Evolutionary conservation across 2,329 filamentous ascomycete genomes (phyloP).

Genomic region (Calonectria pteridis): DNA sequence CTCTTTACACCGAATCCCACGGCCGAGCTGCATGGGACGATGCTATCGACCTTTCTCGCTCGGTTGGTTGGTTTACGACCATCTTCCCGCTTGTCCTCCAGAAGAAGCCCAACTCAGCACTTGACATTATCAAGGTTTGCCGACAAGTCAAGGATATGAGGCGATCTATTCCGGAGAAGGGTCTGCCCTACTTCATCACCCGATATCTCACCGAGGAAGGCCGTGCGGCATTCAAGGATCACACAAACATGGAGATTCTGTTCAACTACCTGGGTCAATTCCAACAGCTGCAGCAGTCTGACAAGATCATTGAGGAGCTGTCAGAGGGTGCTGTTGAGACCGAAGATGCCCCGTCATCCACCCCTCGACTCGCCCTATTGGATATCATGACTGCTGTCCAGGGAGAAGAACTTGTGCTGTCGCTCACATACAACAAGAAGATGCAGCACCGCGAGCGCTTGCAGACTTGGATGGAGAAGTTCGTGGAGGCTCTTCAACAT

Average conservation of each 20-base stretch:
- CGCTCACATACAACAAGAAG: background rate
- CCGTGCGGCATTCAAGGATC: slow-evolving; percentile 42
- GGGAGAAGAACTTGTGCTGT: background rate
- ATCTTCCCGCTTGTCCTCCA: slow-evolving; percentile 42
- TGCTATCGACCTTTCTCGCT: slow-evolving; percentile 45
- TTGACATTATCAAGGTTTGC: slow-evolving; percentile 11
- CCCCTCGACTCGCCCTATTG: background rate
- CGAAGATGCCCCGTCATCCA: background rate
- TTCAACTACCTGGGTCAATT: slow-evolving; percentile 41
- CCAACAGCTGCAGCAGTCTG: slow-evolving; percentile 37
- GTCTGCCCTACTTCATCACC: slow-evolving; percentile 37
- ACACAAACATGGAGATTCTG: slow-evolving; percentile 47
- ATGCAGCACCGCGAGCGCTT: background rate
- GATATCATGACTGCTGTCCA: background rate
- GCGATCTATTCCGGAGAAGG: slow-evolving; percentile 30
- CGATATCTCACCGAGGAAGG: slow-evolving; percentile 35
- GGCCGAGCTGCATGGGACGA: slow-evolving; percentile 49
- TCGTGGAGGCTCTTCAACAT: background rate
- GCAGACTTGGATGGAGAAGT: background rate
- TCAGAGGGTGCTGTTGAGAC: background rate
- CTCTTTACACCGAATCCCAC: slow-evolving; percentile 49
- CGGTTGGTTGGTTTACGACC: slow-evolving; percentile 54
- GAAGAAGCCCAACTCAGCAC: background rate
- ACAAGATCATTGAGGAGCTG: slow-evolving; percentile 3
- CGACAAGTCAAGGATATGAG: slow-evolving; percentile 37